Percentiles rank a stretch among this genome's conserved stretches.
phyloP scores from a whole-genome alignment of 352 stramenopile genomes.

The Globisporangium nagaii region DNA sequence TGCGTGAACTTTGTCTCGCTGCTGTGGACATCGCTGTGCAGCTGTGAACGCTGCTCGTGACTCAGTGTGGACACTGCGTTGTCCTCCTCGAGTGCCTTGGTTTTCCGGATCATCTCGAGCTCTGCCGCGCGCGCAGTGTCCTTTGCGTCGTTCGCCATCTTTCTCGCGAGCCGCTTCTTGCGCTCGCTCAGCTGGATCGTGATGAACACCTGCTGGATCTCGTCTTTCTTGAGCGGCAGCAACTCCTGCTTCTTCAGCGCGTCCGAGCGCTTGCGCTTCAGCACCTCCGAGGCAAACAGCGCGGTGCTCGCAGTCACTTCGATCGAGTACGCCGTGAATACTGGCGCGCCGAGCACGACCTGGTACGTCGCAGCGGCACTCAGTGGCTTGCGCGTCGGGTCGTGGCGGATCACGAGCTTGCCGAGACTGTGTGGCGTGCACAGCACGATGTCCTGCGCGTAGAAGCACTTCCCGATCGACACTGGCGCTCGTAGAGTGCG shows the following conservation, averaged over 20 bases:
- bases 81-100: conserved; percentile 45
- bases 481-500: conserved; percentile 18
- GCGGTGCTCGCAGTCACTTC: conserved; percentile 43
- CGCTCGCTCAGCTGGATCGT: conserved; percentile 66
- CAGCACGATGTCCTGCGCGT: conserved; percentile 42
- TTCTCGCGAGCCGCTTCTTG: conserved; percentile 48
- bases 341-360: conserved; percentile 63
- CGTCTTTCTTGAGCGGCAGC: conserved; percentile 44
- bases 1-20: conserved; percentile 49
- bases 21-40: conserved; percentile 32
- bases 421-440: conserved; percentile 63
- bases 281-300: conserved; percentile 35
- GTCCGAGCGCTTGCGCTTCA: conserved; percentile 44
- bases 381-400: conserved; percentile 47
- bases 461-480: conserved; percentile 52
- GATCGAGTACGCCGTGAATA: conserved; percentile 66
- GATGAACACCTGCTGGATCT: conserved; percentile 61
- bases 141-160: conserved; percentile 44
- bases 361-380: conserved; percentile 52
- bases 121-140: conserved; percentile 38
- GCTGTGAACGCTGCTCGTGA: conserved; percentile 30
- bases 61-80: conserved; percentile 26
- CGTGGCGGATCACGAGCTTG: conserved; percentile 59
- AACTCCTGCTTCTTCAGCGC: conserved; percentile 67
- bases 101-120: conserved; percentile 40